Conservation (phyloP, 1,284 basidiomycete species). For the Xanthoconium separans region DNA sequence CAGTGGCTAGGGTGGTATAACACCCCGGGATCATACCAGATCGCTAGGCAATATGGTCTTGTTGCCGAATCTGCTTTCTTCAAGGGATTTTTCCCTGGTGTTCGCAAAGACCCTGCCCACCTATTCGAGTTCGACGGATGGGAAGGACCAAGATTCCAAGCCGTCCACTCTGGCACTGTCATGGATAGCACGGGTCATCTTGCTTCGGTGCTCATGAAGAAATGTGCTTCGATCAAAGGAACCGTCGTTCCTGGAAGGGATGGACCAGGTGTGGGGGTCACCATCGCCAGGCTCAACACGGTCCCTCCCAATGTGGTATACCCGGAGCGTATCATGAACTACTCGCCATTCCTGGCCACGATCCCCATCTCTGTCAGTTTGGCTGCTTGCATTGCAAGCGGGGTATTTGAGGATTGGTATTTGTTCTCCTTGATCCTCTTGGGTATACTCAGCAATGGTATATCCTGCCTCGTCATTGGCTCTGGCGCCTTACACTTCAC, state of each 20-base stretch:
- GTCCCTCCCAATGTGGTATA: constrained; percentile 7
- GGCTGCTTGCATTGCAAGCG: constrained; percentile 19
- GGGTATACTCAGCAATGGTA: constrained; percentile 28
- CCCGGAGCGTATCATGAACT: constrained; percentile 10
- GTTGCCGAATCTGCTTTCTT: constrained; percentile 27
- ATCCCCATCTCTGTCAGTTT: constrained; percentile 24
- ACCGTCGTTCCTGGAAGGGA: constrained; percentile 14
- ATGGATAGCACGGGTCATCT: constrained; percentile 19
- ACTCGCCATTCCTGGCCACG: constrained; percentile 13
- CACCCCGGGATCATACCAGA: constrained; percentile 29
- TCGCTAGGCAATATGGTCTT: constrained; percentile 30
- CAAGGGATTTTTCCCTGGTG: constrained; percentile 28
- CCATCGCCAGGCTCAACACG: constrained; percentile 14
- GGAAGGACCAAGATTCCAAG: constrained; percentile 23
- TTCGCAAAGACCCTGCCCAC: constrained; percentile 19
- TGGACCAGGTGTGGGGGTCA: constrained; percentile 21
- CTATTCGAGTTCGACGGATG: constrained; percentile 27
- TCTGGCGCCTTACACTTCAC: constrained; percentile 19
- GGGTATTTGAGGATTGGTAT: constrained; percentile 25
- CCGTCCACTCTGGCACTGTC: constrained; percentile 13
- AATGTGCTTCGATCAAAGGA: constrained; percentile 4
- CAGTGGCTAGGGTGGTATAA: constrained; percentile 35
- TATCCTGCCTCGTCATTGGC: constrained; percentile 29
- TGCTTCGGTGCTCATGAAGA: constrained; percentile 15
- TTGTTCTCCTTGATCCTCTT: constrained; percentile 28